Evolutionary conservation across 495 filamentous ascomycete species (phyloP).

Genomic region (Neurospora sp.): DNA sequence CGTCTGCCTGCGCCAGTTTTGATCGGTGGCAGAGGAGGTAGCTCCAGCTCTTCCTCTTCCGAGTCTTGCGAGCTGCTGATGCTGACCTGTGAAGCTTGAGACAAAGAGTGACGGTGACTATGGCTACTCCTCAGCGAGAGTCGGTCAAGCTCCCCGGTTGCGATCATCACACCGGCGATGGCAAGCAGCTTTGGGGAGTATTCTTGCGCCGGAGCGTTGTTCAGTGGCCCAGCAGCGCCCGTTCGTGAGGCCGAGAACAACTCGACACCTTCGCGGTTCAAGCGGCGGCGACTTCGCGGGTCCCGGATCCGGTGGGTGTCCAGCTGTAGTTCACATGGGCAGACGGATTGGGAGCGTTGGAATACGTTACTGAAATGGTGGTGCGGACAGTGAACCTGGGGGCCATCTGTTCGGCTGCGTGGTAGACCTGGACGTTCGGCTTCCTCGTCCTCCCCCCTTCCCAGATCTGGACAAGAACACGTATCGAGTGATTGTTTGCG

Average conservation of each 20-base stretch:
- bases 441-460: not conserved
- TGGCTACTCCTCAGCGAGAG: slow-evolving; percentile 1
- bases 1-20: not conserved
- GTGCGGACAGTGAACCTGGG: not conserved
- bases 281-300: slow-evolving; percentile 3
- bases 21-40: not conserved
- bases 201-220: not conserved
- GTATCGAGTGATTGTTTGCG: slow-evolving; percentile 3
- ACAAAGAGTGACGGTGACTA: not conserved
- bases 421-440: not conserved
- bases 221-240: not conserved
- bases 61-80: not conserved
- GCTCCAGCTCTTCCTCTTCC: not conserved
- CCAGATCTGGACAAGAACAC: slow-evolving; percentile 9
- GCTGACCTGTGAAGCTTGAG: not conserved
- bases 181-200: slow-evolving; percentile 7
- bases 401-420: not conserved
- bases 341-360: slow-evolving; percentile 11
- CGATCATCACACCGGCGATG: slow-evolving; percentile 17
- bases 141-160: slow-evolving; percentile 13
- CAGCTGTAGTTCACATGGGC: not conserved
- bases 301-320: not conserved
- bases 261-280: slow-evolving; percentile 4
- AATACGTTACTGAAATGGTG: not conserved
- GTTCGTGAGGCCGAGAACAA: not conserved